Conservation (phyloP, 2,329 filamentous ascomycete species). For the Neophaeococcomyces aloes region DNA sequence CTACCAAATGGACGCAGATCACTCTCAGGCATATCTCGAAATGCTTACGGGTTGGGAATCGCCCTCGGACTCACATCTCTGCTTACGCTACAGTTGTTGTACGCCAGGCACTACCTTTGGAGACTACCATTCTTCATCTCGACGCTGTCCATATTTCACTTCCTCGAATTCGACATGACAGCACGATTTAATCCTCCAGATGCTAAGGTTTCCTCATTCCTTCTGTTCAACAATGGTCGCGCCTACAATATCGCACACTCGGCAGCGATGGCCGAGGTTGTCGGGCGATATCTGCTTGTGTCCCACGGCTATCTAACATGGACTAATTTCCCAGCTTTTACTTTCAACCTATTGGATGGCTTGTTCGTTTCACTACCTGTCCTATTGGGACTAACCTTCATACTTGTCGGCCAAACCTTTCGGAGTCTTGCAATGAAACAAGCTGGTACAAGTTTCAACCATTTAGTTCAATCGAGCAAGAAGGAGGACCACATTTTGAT, state of each 20-base stretch:
- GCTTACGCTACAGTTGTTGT: constrained; percentile 24
- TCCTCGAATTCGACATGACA: constrained; percentile 90
- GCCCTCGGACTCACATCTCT: constrained; percentile 29
- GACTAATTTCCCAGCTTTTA: constrained; percentile 27
- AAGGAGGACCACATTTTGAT: constrained; percentile 71
- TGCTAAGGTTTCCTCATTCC: constrained; percentile 64
- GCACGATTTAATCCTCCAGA: constrained; percentile 69
- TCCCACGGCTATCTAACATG: constrained; percentile 12
- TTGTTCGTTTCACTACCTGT: constrained; percentile 23
- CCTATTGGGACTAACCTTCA: constrained; percentile 50
- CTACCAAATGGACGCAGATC: constrained; percentile 29
- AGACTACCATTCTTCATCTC: constrained; percentile 44
- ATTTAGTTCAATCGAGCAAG: constrained; percentile 56
- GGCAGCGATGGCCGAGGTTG: constrained; percentile 61
- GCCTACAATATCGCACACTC: constrained; percentile 76
- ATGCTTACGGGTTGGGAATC: constrained; percentile 35
- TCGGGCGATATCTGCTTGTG: constrained; percentile 26
- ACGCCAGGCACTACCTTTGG: constrained; percentile 39
- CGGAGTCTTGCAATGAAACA: constrained; percentile 79
- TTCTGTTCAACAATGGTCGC: constrained; percentile 74
- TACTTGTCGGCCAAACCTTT: constrained; percentile 61
- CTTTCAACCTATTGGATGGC: constrained; percentile 25
- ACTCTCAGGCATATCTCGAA: constrained; percentile 35
- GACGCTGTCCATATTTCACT: constrained; percentile 73
- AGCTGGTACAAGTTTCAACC: constrained; percentile 86